Base-by-base conservation (phyloP, 78 protist species). In the Cavenderia fasciculata region DNA sequence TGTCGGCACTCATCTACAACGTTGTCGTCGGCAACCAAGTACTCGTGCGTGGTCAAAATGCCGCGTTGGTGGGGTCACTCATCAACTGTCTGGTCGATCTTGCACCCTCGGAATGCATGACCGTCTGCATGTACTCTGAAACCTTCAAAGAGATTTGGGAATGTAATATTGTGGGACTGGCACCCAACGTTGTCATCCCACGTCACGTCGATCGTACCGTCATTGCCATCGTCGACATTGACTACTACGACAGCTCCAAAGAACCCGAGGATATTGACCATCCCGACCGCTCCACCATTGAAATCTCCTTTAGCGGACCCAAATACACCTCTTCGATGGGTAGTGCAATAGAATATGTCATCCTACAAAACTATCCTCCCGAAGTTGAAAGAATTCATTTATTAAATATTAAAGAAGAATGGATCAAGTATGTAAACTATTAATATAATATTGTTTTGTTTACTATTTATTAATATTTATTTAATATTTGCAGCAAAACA, bases 221-320 rank as follows among this genome's bases (percentile, higher is more conserved):
- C 51, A 43, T 51, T 46, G 49, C 62, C 18, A 79, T 79, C 14
- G 54, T 79, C 38, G 76, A 79, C 66, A 66, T 79, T 12, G 88
- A 79, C 6, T 79, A 79, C 52, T 78, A 78, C 66, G 76, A 79
- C 29, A 56, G 40, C 23, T 79, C 76, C 33, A 62, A 79, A 21
- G 88, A 79, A 65, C 88, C 88, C 0, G 88, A 79, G 18, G 88
- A 79, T 41, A 79, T 79, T 16, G 88, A 79, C 52, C 43, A 62
- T 79, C 88, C 88, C 6, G 31, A 63, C 36, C 31, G 88, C 49
- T 79, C 88, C 19, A 79, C 88, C 12, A 79, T 79, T 41, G 88
- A 79, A 25, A 79, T 79, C 4, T 12, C 57, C 21, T 49, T 46
- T 25, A 79, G 23, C 27, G 59, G 88, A 8, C 40, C 76, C 31